Evolutionary conservation across 257 asterid genomes (phyloP).

Genomic region (Fraxinus cuspidata): DNA sequence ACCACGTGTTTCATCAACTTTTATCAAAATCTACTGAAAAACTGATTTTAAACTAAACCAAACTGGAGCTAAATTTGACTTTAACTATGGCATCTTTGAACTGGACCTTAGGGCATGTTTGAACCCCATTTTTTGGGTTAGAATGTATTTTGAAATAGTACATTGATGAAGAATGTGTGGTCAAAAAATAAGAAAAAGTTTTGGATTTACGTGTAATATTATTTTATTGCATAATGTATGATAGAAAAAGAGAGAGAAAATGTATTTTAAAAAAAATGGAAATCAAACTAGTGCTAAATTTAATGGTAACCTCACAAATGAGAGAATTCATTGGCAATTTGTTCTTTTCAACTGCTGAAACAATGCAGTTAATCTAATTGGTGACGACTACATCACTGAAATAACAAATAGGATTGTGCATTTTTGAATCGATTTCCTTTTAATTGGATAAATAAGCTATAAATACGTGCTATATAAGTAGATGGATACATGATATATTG

Average conservation of each 20-base stretch:
- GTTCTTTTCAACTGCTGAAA: slow-evolving; percentile 28
- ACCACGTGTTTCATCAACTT: no score
- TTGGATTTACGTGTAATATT: no score
- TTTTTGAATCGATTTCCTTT: slow-evolving; percentile 27
- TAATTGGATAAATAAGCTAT: slow-evolving; percentile 2
- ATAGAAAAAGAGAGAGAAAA: no score
- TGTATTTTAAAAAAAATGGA: neutral
- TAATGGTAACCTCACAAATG: slow-evolving; percentile 32
- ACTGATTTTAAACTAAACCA: no score
- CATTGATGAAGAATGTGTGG: no score
- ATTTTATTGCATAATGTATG: no score
- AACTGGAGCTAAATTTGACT: slow-evolving; percentile 17
- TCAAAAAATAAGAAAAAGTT: no score
- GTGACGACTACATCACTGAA: neutral
- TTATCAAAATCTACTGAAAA: no score
- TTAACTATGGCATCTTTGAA: neutral
- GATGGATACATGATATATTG: slow-evolving; percentile 16
- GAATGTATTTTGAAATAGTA: no score
- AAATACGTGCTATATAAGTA: slow-evolving; percentile 21
- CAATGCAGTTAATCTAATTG: neutral
- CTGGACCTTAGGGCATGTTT: neutral
- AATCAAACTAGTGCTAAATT: neutral
- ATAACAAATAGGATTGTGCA: slow-evolving; percentile 30
- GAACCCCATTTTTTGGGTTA: no score
- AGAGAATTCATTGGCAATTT: slow-evolving; percentile 13